Evolutionary conservation across 2,329 filamentous ascomycete species (phyloP), one percentile per base, ranked within the genome.

Genomic region (Periconia sp.): DNA sequence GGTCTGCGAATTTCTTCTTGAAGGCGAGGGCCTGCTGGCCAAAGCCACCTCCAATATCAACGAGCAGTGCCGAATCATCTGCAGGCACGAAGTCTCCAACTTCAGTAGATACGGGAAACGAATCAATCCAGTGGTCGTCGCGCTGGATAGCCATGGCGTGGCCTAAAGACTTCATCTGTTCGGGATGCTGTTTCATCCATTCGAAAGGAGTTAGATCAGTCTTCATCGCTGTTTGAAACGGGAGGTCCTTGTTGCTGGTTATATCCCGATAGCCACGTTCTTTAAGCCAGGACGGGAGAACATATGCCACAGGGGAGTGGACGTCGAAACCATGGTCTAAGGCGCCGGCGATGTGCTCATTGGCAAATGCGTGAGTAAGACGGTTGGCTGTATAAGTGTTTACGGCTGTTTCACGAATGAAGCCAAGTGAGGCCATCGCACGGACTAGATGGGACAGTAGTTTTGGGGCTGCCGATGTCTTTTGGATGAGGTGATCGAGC

Each of bases 11-110:
- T 18, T 53, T 55, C 4, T 53, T 48, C 36, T 52, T 56, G 40
- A 65, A 61, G 1, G 47, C 50, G 5, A 46, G 24, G 1, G 57
- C 45, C 30, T 62, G 58, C 21, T 64, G 61, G 1, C 65, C 63
- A 10, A 66, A 65, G 1, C 65, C 62, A n/a, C 65, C 65, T 2
- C 65, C 65, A 2, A 68, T 46, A 16, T 68, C 62, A 9, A 67
- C 61, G 6, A 68, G 40, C 1, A 65, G 23, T 3, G 56, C 59
- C 4, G 57, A 57, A 2, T 56, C 40, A 0, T 39, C 42, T 1
- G 32, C 10, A 6, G 58, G 36, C n/a, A 43, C n/a, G 24, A 62
- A 60, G 9, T 34, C 16, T 0, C 36, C 46, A 10, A 63, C 37
- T 7, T 50, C 49, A 10, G 48, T 26, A 9, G 44, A 33, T 5